phyloP scores from a whole-genome alignment of 192 early-diverging fungal genomes.

The Backusella psychrophila region DNA sequence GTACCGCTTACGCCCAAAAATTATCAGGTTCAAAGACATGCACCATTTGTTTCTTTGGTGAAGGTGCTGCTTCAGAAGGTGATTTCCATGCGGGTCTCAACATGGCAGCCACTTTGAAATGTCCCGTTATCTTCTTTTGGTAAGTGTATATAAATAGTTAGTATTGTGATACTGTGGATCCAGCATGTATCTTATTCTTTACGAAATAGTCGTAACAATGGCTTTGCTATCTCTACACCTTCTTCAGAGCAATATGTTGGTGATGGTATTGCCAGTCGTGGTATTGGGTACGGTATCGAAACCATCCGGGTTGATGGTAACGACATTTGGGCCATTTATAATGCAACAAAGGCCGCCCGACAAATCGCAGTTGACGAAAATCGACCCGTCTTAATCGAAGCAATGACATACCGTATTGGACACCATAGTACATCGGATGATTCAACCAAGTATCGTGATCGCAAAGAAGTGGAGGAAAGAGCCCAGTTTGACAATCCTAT shows the following conservation, averaged over 20 bases:
- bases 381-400: conserved; percentile 92
- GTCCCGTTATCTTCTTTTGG: conserved; percentile 95
- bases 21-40: conserved; percentile 73
- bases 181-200: background rate
- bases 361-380: conserved; percentile 77
- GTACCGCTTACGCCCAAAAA: conserved; percentile 94
- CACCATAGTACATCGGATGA: conserved; percentile 99
- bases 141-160: conserved; percentile 29
- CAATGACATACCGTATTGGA: conserved; percentile 96
- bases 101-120: conserved; percentile 90
- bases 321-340: conserved; percentile 98
- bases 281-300: conserved; percentile 96
- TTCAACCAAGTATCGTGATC: conserved; percentile 91
- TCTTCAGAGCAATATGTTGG: conserved; percentile 94
- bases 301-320: conserved; percentile 98
- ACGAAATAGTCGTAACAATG: conserved; percentile 87
- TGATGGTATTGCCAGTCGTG: conserved; percentile 93
- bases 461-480: conserved; percentile 90
- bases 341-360: conserved; percentile 82
- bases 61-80: conserved; percentile 96
- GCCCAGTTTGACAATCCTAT: conserved; percentile 86
- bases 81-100: conserved; percentile 98
- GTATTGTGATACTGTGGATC: background rate
- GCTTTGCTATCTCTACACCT: conserved; percentile 97
- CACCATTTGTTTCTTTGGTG: conserved; percentile 95